A percentile compares a stretch with the other conserved stretches of the same genome.
Evolutionary conservation across 1,139 yeast species (phyloP).

Genomic region (Suzukiozyma palmioleophila): DNA sequence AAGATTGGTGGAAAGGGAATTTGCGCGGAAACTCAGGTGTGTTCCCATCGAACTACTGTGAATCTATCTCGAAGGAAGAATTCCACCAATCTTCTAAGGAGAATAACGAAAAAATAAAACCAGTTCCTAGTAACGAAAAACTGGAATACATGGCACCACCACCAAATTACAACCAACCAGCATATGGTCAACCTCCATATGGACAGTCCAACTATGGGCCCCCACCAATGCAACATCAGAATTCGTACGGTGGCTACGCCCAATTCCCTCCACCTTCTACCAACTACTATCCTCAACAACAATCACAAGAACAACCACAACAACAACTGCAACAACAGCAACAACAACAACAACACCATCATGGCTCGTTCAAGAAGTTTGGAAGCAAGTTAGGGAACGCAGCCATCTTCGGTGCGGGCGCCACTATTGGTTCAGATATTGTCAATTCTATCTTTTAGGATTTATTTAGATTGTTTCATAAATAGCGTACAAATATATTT

Average conservation of each 20-base stretch:
- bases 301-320: conserved; percentile 23
- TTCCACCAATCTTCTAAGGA: conserved; percentile 15
- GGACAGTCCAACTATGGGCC: conserved; percentile 13
- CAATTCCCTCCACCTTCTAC: conserved; percentile 49
- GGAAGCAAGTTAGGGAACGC: conserved; percentile 90
- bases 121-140: conserved; percentile 9
- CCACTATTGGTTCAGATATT: conserved; percentile 84
- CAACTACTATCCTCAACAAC: conserved; percentile 36
- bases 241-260: conserved; percentile 41
- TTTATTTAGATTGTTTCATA: too few species aligned
- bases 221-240: conserved; percentile 21
- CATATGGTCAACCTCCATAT: conserved; percentile 4
- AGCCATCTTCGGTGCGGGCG: conserved; percentile 96
- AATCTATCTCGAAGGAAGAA: conserved; percentile 37
- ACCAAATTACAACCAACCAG: conserved; percentile 5
- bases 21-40: conserved; percentile 62
- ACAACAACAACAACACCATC: conserved; percentile 20
- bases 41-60: conserved; percentile 87
- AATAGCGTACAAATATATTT: too few species aligned
- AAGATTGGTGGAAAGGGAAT: conserved; percentile 89
- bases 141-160: conserved; percentile 6
- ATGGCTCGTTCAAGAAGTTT: conserved; percentile 50
- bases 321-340: conserved; percentile 20
- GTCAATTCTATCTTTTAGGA: conserved; percentile 75
- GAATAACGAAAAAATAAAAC: conserved; percentile 3